A percentile compares a stretch with the other conserved stretches of the same genome.
These are phyloP conservation scores for Cercospora berteroae DNA, from an alignment of 2,329 filamentous ascomycete species.

Conservation along the genomic window DNA sequence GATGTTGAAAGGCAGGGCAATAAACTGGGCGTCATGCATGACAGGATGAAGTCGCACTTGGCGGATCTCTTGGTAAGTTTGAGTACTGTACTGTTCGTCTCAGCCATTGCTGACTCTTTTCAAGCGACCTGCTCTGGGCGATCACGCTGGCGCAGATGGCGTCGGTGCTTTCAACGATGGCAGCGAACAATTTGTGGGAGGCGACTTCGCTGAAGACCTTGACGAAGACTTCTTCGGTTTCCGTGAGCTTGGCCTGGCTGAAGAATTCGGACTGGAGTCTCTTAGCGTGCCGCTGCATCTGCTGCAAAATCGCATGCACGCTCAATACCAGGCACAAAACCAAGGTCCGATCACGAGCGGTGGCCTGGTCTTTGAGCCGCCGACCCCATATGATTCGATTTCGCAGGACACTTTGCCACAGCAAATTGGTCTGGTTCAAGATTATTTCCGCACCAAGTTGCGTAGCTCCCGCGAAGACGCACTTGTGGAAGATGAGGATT, in stretches of 20 bases:
- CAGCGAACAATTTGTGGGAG: slow-evolving; percentile 93
- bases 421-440: slow-evolving; percentile 83
- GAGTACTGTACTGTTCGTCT: background rate
- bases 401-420: slow-evolving; percentile 72
- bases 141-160: slow-evolving; percentile 73
- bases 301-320: slow-evolving; percentile 85
- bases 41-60: slow-evolving; percentile 89
- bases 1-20: slow-evolving; percentile 82
- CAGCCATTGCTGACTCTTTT: slow-evolving; percentile 19
- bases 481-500: slow-evolving; percentile 88
- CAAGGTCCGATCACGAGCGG: slow-evolving; percentile 60
- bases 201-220: slow-evolving; percentile 96
- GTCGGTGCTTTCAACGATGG: slow-evolving; percentile 92
- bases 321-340: slow-evolving; percentile 75
- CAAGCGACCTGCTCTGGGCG: slow-evolving; percentile 75
- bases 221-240: slow-evolving; percentile 99
- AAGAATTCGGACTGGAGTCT: slow-evolving; percentile 82
- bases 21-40: slow-evolving; percentile 81
- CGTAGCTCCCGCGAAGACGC: slow-evolving; percentile 79
- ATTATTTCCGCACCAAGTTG: slow-evolving; percentile 88
- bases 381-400: slow-evolving; percentile 71
- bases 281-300: slow-evolving; percentile 92
- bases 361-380: slow-evolving; percentile 63
- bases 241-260: slow-evolving; percentile 87
- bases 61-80: slow-evolving; percentile 71